Base-by-base conservation (phyloP, 129 eudicot genomes). In the Scalesia atractyloides region DNA sequence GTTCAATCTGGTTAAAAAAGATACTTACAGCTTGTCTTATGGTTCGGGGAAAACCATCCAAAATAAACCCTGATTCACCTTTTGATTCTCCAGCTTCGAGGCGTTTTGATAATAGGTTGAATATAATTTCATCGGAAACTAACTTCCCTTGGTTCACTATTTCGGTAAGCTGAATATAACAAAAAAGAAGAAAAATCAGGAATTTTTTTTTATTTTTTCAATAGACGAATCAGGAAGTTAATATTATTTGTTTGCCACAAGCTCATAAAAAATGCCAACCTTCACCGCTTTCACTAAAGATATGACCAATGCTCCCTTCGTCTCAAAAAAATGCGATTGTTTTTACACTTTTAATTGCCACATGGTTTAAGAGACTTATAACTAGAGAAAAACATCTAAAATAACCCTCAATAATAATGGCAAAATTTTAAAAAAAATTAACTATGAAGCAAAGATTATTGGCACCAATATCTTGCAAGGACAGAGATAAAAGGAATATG, bases 21-120 rank as follows among this genome's bases (percentile, higher is more conserved):
- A 39, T 49, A 77, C 97, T 93, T 74, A 89, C 98, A 6, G 98
- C 98, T 82, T 93, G 98, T 86, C 92, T 81, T 39, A 93, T 92
- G 19, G 98, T 93, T 71, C 98, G 90, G 11, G 98, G 98, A 81
- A 93, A 93, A 14, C 98, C 98, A 16, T 93, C 98, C 5, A 93
- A 86, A 66, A 93, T 93, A 73, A 93, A 93, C 15, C 98, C 98
- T 15, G 97, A 80, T 84, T 93, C 98, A 64, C 98, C 98, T 68
- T 87, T 84, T 49, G 84, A 64, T 81, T 93, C 98, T 63, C 98
- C 98, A 12, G 81, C 77, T 84, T 93, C 98, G 36, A 93, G 96
- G 61, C 98, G 85, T 75, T 90, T 93, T 5, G 98, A 93, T 76
- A 93, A 72, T 68, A 93, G 80, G 82, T 80, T 76, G 66, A 93